A percentile compares a stretch with the other conserved stretches of the same genome.
phyloP scores from a whole-genome alignment of 2,329 filamentous ascomycete species.

The Aspergillus ochraceus region DNA sequence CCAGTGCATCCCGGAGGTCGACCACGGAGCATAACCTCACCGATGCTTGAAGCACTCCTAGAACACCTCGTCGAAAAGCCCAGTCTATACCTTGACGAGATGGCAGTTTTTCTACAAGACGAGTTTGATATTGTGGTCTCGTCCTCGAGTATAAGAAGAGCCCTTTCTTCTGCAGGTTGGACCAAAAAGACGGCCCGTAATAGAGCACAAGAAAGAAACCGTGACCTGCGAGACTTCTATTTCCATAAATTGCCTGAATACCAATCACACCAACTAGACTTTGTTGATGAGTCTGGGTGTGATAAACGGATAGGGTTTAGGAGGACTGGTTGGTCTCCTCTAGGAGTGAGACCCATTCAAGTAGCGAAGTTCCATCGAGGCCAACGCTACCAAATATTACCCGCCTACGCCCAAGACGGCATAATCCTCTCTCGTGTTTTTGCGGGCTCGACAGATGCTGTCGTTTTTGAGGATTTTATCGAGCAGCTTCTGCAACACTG shows the following conservation, averaged over 20 bases:
- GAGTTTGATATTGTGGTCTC: constrained; percentile 8
- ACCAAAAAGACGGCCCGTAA: constrained; percentile 24
- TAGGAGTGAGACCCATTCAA: not conserved
- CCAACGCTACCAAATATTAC: not conserved
- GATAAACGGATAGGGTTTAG: not conserved
- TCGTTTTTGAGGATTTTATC: not conserved
- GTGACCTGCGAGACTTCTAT: constrained; percentile 37
- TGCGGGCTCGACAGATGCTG: not conserved
- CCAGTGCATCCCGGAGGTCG: not conserved
- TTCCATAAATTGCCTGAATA: constrained; percentile 30
- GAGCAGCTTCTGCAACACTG: not conserved
- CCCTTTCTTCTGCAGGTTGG: constrained; percentile 21
- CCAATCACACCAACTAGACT: not conserved
- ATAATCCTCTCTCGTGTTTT: not conserved
- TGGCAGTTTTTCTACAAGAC: not conserved
- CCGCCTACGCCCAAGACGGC: not conserved
- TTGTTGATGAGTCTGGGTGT: not conserved
- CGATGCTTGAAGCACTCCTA: constrained; percentile 30
- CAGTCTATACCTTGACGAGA: constrained; percentile 20
- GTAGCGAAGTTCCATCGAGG: not conserved
- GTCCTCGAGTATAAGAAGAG: constrained; percentile 16
- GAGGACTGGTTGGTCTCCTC: not conserved
- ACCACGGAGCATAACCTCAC: constrained; percentile 23
- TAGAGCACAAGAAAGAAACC: constrained; percentile 34
- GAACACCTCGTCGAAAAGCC: constrained; percentile 31